Evolutionary conservation across 2,329 filamentous ascomycete genomes (phyloP).

Genomic region (Chalaropsis thielavioides): DNA sequence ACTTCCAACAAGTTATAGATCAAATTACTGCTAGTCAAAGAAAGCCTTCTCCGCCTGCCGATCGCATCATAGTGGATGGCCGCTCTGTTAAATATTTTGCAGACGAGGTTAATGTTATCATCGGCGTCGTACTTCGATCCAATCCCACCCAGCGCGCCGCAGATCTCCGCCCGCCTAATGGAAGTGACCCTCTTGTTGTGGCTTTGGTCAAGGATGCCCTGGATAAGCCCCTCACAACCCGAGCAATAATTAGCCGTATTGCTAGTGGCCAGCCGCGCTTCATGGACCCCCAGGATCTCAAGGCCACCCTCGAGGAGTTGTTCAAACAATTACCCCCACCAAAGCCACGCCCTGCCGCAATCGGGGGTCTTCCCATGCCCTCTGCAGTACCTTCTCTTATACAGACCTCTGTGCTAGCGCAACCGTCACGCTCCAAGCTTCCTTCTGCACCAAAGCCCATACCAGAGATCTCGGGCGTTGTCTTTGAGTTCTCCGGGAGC

Average conservation of each 20-base stretch:
- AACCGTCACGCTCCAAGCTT: slow-evolving; percentile 24
- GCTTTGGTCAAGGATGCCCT: slow-evolving; percentile 42
- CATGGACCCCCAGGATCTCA: slow-evolving; percentile 40
- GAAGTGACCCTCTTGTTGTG: slow-evolving; percentile 42
- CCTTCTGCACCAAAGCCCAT: slow-evolving; percentile 8
- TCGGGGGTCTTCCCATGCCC: slow-evolving; percentile 18
- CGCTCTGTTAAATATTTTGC: slow-evolving; percentile 46
- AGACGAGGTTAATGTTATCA: slow-evolving; percentile 41
- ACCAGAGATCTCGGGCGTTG: slow-evolving; percentile 49
- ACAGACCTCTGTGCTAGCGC: neutral
- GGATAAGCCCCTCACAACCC: slow-evolving; percentile 34
- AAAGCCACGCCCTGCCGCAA: slow-evolving; percentile 19
- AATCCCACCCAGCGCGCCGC: slow-evolving; percentile 42
- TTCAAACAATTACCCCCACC: slow-evolving; percentile 21
- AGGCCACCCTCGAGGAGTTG: slow-evolving; percentile 36
- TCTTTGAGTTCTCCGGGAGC: slow-evolving; percentile 53
- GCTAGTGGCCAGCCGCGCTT: slow-evolving; percentile 35
- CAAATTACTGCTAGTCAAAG: slow-evolving; percentile 52
- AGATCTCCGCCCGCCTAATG: slow-evolving; percentile 38
- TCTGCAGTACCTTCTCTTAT: neutral
- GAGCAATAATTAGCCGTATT: slow-evolving; percentile 39
- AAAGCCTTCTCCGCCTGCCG: slow-evolving; percentile 39
- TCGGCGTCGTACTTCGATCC: slow-evolving; percentile 43
- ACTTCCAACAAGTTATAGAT: slow-evolving; percentile 70
- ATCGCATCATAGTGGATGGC: slow-evolving; percentile 40